phyloP scores from a whole-genome alignment of 2,329 filamentous ascomycete genomes.

The Pestalotiopsis sp. region DNA sequence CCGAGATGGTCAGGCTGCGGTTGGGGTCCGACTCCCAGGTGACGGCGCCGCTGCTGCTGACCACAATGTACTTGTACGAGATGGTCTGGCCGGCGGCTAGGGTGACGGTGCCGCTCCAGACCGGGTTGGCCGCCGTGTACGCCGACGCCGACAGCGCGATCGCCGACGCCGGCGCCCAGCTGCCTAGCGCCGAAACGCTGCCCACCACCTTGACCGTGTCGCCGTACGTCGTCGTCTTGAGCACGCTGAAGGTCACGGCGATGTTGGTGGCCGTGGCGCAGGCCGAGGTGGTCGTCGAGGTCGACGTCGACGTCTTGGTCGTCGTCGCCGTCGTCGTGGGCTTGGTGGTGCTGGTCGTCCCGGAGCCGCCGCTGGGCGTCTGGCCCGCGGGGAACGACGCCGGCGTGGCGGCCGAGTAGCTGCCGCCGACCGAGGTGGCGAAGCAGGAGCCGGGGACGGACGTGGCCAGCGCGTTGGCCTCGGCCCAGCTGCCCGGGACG shows the following conservation, averaged over 20 bases:
- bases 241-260: slow-evolving; percentile 63
- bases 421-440: slow-evolving; percentile 46
- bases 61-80: slow-evolving; percentile 70
- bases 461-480: slow-evolving; percentile 38
- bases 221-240: slow-evolving; percentile 59
- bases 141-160: slow-evolving; percentile 57
- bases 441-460: slow-evolving; percentile 52
- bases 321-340: slow-evolving; percentile 31
- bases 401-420: slow-evolving; percentile 51
- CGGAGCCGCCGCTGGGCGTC: slow-evolving; percentile 39
- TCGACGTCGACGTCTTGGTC: slow-evolving; percentile 17
- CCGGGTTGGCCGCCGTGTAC: slow-evolving; percentile 60
- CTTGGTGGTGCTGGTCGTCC: slow-evolving; percentile 13
- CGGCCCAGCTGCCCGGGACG: slow-evolving; percentile 59
- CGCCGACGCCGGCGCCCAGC: slow-evolving; percentile 59
- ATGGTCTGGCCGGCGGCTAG: slow-evolving; percentile 58
- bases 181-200: slow-evolving; percentile 58
- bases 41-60: slow-evolving; percentile 53
- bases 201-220: slow-evolving; percentile 69
- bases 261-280: slow-evolving; percentile 47
- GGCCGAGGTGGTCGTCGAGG: slow-evolving; percentile 26
- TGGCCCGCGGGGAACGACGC: slow-evolving; percentile 51
- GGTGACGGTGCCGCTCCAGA: slow-evolving; percentile 61
- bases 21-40: slow-evolving; percentile 67
- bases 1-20: slow-evolving; percentile 39